A percentile compares a stretch with the other conserved stretches of the same genome.
Conservation (phyloP, 2,329 filamentous ascomycete species). For the Aspergillus sp. region DNA sequence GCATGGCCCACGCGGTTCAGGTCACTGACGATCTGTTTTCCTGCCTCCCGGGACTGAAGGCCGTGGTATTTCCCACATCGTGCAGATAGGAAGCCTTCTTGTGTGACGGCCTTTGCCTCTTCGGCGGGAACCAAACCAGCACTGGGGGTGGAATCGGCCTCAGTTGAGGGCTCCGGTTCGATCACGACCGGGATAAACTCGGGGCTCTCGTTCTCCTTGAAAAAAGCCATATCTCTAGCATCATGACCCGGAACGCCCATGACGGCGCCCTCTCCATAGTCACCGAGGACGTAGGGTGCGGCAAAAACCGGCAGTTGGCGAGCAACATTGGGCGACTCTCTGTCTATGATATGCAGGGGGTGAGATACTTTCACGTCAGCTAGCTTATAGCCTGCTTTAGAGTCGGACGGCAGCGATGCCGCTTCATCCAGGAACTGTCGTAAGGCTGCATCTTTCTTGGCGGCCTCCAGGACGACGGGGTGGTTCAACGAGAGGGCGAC, state of each 20-base stretch:
- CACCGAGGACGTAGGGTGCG: conserved; percentile 79
- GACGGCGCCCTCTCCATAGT: conserved; percentile 83
- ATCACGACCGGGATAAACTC: conserved; percentile 65
- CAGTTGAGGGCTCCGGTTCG: conserved; percentile 37
- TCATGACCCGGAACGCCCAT: conserved; percentile 94
- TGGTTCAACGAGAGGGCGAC: conserved; percentile 74
- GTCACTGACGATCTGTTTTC: conserved; percentile 56
- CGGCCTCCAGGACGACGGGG: conserved; percentile 63
- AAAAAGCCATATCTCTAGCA: conserved; percentile 73
- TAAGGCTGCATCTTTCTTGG: conserved; percentile 60
- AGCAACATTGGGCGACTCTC: conserved; percentile 39
- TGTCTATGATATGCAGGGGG: conserved; percentile 60
- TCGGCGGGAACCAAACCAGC: conserved; percentile 30
- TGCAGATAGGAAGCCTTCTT: conserved; percentile 66
- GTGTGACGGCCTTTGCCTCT: conserved; percentile 57
- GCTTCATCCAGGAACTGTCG: conserved; percentile 64
- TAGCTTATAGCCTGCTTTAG: conserved; percentile 66
- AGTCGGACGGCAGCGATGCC: conserved; percentile 54
- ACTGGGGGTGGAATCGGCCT: conserved; percentile 6
- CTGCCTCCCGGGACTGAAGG: conserved; percentile 62
- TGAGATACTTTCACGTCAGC: conserved; percentile 62
- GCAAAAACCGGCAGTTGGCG: conserved; percentile 69
- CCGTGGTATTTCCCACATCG: conserved; percentile 65
- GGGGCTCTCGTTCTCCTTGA: conserved; percentile 65
- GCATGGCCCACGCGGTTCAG: conserved; percentile 56